These are phyloP conservation scores for Saccharomyces jurei DNA, from an alignment of 805 yeast species.

Conservation along the genomic window DNA sequence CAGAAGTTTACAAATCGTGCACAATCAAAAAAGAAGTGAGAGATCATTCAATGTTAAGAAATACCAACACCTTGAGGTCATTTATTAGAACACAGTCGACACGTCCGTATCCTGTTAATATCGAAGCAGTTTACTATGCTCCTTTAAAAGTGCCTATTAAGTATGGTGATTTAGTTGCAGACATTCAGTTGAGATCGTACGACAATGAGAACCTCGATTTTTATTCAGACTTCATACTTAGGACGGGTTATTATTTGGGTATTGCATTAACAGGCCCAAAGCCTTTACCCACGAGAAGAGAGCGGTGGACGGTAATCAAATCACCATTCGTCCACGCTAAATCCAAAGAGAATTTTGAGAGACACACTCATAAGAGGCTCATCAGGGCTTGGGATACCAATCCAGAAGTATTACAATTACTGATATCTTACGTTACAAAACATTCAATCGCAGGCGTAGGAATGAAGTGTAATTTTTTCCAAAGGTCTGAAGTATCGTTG, in stretches of 20 bases:
- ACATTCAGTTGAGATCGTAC: constrained; percentile 62
- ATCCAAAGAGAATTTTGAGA: constrained; percentile 87
- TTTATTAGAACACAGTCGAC: not conserved
- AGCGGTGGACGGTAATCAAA: constrained; percentile 88
- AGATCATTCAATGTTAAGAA: not conserved
- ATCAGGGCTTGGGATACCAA: constrained; percentile 77
- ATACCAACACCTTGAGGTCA: not conserved
- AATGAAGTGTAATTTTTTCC: constrained; percentile 62
- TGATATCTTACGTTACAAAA: constrained; percentile 70
- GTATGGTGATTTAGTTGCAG: constrained; percentile 74
- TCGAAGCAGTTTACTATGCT: constrained; percentile 70
- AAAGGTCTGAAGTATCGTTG: constrained; percentile 42
- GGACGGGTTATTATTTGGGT: constrained; percentile 86
- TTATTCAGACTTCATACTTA: constrained; percentile 73
- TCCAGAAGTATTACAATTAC: constrained; percentile 73
- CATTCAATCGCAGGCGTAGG: constrained; percentile 77
- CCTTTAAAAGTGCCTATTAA: constrained; percentile 63
- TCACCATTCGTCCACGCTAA: constrained; percentile 94
- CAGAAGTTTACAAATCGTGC: not conserved
- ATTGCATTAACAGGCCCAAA: constrained; percentile 75
- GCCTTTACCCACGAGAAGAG: constrained; percentile 60
- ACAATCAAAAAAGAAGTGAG: not conserved
- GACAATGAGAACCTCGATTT: constrained; percentile 64
- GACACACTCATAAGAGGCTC: constrained; percentile 71
- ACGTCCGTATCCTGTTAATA: constrained; percentile 71